Percentiles rank a stretch among this genome's conserved stretches.
phyloP scores from a whole-genome alignment of 441 rosid genomes.

The Theobroma grandiflorum region DNA sequence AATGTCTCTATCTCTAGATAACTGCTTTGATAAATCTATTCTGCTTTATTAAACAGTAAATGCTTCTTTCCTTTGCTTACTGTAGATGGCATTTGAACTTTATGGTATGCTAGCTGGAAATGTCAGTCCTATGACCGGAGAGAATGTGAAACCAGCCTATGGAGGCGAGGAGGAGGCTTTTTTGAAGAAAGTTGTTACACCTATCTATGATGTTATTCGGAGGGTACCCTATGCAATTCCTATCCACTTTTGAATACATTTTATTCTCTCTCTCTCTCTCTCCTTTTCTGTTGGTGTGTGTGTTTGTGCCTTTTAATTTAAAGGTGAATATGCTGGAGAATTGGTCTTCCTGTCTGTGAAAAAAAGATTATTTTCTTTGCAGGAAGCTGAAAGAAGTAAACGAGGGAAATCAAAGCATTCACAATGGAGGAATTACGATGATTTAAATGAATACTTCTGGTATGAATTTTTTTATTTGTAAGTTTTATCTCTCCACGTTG shows the following conservation, averaged over 20 bases:
- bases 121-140: constrained; percentile 97
- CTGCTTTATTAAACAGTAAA: constrained; percentile 10
- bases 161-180: constrained; percentile 99
- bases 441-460: constrained; percentile 98
- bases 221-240: constrained; percentile 49
- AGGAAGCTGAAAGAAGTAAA: constrained; percentile 93
- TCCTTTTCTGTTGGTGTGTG: background rate
- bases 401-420: constrained; percentile 95
- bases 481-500: background rate
- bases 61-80: constrained; percentile 26
- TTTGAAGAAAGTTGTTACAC: constrained; percentile 88
- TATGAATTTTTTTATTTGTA: constrained; percentile 35
- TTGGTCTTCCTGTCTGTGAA: background rate
- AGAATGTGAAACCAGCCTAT: constrained; percentile 94
- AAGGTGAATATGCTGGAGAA: background rate
- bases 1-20: background rate
- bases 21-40: background rate
- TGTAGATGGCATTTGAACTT: constrained; percentile 96
- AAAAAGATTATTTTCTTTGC: constrained; percentile 28
- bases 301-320: background rate
- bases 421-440: constrained; percentile 99
- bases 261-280: background rate
- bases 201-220: constrained; percentile 83
- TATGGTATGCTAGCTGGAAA: constrained; percentile 98
- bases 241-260: background rate